Evolutionary conservation across 208 protist species (phyloP).

Genomic region (Angomonas ambiguus): DNA sequence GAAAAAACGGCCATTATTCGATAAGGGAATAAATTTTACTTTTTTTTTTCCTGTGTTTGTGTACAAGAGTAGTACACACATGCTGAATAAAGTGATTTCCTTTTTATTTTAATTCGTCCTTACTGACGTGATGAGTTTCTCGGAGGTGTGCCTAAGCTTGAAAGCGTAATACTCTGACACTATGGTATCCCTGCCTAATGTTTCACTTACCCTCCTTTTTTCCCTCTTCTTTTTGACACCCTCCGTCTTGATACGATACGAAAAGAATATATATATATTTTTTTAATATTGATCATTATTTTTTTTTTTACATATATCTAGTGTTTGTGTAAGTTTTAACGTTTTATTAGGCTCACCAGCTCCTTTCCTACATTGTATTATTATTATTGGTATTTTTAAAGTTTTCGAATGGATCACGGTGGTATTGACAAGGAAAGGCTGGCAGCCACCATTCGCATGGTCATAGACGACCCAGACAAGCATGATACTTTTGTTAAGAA

Average conservation of each 20-base stretch:
- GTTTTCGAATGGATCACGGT: not conserved
- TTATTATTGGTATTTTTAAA: not conserved
- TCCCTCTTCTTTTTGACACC: not conserved
- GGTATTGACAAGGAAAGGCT: conserved; percentile 27
- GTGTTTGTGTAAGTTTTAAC: not conserved
- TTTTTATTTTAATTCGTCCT: not conserved
- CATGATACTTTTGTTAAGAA: conserved; percentile 48
- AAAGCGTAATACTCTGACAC: no score
- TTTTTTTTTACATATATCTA: not conserved
- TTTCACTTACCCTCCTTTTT: not conserved
- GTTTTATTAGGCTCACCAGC: not conserved
- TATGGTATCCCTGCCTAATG: no score
- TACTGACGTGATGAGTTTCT: no score
- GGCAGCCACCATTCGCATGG: conserved; percentile 34
- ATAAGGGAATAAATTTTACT: conserved; percentile 1
- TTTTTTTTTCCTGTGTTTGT: not conserved
- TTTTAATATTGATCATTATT: conserved; percentile 3
- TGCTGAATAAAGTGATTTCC: not conserved
- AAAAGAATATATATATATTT: not conserved
- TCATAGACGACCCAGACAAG: conserved; percentile 31
- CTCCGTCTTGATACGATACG: not conserved
- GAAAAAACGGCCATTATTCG: conserved; percentile 85
- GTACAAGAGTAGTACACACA: not conserved
- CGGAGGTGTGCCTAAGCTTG: no score
- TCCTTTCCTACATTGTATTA: not conserved